Evolutionary conservation across 495 filamentous ascomycete genomes (phyloP).

Genomic region (Arthonia radiata): DNA sequence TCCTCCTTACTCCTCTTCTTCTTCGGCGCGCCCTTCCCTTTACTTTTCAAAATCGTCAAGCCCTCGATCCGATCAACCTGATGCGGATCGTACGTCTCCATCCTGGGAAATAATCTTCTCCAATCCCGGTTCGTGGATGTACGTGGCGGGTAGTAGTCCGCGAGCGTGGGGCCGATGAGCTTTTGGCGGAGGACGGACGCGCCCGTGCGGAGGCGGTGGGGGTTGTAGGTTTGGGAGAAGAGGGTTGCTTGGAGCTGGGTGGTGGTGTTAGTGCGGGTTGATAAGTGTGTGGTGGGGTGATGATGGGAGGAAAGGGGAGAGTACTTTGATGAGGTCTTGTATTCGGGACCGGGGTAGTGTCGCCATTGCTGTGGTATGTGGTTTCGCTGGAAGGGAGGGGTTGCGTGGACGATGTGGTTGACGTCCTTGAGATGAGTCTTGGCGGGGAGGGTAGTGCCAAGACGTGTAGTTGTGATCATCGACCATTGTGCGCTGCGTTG

Average conservation of each 20-base stretch:
- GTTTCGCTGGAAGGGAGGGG: no score
- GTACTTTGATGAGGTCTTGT: conserved; percentile 56
- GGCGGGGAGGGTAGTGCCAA: no score
- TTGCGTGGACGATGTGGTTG: no score
- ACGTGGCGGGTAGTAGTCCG: conserved; percentile 65
- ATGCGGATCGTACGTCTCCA: conserved; percentile 42
- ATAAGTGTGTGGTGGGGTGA: no score
- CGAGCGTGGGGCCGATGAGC: conserved; percentile 50
- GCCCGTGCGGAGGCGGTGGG: conserved; percentile 48
- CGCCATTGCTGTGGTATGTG: conserved; percentile 27
- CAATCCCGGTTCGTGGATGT: conserved; percentile 44
- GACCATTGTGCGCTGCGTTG: no score
- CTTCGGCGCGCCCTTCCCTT: conserved; percentile 77
- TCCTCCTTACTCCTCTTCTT: conserved; percentile 61
- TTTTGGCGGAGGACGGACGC: conserved; percentile 75
- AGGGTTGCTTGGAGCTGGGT: conserved; percentile 63
- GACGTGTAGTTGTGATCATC: no score
- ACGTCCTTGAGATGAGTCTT: no score
- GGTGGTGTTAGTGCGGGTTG: no score
- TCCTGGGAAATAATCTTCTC: conserved; percentile 29
- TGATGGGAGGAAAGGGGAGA: background rate
- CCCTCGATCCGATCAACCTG: conserved; percentile 61
- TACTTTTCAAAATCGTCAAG: conserved; percentile 45
- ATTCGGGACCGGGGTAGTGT: conserved; percentile 46
- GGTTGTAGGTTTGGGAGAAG: conserved; percentile 81